A percentile compares a stretch with the other conserved stretches of the same genome.
These are phyloP conservation scores for Eimeria acervulina DNA, from an alignment of 169 alveolate genomes.

Conservation along the genomic window DNA sequence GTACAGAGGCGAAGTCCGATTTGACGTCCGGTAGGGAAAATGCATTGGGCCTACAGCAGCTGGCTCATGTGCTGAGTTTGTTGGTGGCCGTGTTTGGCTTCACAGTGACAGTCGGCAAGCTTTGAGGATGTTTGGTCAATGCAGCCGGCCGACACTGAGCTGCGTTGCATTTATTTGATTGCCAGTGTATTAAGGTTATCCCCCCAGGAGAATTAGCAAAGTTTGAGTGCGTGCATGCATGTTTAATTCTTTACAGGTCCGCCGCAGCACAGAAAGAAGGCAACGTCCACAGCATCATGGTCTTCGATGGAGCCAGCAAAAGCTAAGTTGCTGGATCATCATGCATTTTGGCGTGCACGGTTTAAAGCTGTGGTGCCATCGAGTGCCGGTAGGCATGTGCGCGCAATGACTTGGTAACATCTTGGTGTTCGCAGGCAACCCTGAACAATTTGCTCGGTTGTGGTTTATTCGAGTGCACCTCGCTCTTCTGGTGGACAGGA, in stretches of 20 bases:
- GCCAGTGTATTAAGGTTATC: background rate
- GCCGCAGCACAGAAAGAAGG: conserved; percentile 90
- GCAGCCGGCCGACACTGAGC: background rate
- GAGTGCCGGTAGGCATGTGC: background rate
- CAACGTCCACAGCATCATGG: conserved; percentile 85
- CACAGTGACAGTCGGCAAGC: background rate
- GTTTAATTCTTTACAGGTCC: conserved; percentile 73
- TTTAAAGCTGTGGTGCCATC: background rate
- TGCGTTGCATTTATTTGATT: background rate
- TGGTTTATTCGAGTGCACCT: background rate
- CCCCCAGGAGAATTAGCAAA: background rate
- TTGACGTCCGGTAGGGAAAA: conserved; percentile 82
- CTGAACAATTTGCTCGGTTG: background rate
- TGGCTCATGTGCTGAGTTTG: background rate
- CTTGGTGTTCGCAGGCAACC: background rate
- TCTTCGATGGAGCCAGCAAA: conserved; percentile 51
- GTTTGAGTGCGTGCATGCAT: background rate
- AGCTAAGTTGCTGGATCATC: background rate
- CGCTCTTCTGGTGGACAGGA: background rate
- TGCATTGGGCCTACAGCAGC: background rate
- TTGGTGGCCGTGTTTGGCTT: background rate
- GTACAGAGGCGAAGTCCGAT: conserved; percentile 75
- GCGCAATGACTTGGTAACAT: background rate
- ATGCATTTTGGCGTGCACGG: background rate
- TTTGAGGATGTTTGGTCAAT: background rate